These are phyloP conservation scores for Hypomyces rosellus DNA, from an alignment of 2,329 filamentous ascomycete species.

Conservation along the genomic window DNA sequence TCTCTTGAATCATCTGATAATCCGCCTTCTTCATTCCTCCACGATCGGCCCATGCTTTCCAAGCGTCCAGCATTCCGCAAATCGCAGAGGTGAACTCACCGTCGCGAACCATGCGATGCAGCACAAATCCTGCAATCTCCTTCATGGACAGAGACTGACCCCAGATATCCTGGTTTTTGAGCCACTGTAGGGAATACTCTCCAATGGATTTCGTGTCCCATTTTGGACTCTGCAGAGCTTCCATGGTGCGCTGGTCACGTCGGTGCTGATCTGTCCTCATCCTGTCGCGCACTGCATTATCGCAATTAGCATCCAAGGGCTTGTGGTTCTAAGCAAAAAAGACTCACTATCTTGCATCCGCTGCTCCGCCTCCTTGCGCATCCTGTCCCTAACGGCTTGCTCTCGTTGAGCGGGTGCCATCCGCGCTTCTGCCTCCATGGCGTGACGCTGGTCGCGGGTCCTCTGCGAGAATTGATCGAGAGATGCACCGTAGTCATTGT, in stretches of 20 bases:
- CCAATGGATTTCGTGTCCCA: constrained; percentile 45
- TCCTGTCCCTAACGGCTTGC: constrained; percentile 34
- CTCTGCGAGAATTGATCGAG: constrained; percentile 29
- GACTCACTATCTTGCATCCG: constrained; percentile 41
- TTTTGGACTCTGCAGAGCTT: constrained; percentile 48
- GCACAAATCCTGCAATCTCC: constrained; percentile 38
- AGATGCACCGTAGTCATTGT: constrained; percentile 29
- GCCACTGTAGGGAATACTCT: constrained; percentile 38
- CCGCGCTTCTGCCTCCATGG: constrained; percentile 37
- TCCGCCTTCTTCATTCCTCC: constrained; percentile 47
- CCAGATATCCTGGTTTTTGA: constrained; percentile 27
- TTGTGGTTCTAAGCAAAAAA: neutral
- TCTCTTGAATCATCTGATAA: constrained; percentile 31
- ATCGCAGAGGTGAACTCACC: constrained; percentile 35
- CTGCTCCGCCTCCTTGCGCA: constrained; percentile 36
- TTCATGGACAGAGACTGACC: constrained; percentile 25
- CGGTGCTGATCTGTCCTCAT: constrained; percentile 34
- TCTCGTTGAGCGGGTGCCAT: constrained; percentile 38
- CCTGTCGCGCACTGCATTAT: constrained; percentile 35
- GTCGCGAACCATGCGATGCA: constrained; percentile 49
- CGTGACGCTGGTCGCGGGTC: constrained; percentile 34
- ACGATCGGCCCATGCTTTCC: constrained; percentile 50
- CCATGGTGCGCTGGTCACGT: constrained; percentile 39
- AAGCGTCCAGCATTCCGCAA: constrained; percentile 41
- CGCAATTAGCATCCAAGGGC: constrained; percentile 4